Evolutionary conservation across 176 grass and related monocot genomes (phyloP), one percentile per base, ranked within the genome.

Genomic region (Zizania latifolia): DNA sequence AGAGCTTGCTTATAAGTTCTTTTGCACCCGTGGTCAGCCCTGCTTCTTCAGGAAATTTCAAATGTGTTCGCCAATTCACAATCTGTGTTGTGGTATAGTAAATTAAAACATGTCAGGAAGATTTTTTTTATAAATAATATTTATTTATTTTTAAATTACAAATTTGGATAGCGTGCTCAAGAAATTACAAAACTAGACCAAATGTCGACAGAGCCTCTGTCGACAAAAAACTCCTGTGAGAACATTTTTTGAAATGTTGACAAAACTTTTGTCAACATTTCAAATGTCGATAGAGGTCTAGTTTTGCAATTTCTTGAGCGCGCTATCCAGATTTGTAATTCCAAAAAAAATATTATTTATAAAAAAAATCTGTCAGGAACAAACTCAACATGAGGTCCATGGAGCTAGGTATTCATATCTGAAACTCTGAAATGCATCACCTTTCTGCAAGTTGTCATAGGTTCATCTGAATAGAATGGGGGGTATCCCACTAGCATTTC

Each of bases 401-500:
- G 14, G 44, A 75, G 26, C 44, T 16, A 13, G 21, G 14, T 86
- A 36, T 46, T 65, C 32, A 58, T 50, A 43, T 16, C 15, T 63
- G 51, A 39, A 60, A 81, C 15, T 34, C 54, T 70, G 53, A 41
- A 62, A 54, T 58, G 40, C 6, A 58, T 68, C 86, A 99, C 95
- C 95, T 99, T 99, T 84, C 91, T 86, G 74, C 95, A 99, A 28
- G 95, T 99, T 73, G 91, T 90, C 95, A 99, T 94, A 77, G 91
- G 95, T 69, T 99, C 95, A 31, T 99, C 89, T 12, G 89, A 94
- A 83, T 99, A 99, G 81, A 99, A 99, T 63, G 95, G 95, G 26
- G 95, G 95, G 88, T 99, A 99, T 24, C 91, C 95, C 62, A 99
- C 89, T 68, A 99, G 78, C 95, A 94, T 94, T 90, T 99, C 95